phyloP scores from a whole-genome alignment of 441 rosid species.

The Pelargonium cotyledonis region DNA sequence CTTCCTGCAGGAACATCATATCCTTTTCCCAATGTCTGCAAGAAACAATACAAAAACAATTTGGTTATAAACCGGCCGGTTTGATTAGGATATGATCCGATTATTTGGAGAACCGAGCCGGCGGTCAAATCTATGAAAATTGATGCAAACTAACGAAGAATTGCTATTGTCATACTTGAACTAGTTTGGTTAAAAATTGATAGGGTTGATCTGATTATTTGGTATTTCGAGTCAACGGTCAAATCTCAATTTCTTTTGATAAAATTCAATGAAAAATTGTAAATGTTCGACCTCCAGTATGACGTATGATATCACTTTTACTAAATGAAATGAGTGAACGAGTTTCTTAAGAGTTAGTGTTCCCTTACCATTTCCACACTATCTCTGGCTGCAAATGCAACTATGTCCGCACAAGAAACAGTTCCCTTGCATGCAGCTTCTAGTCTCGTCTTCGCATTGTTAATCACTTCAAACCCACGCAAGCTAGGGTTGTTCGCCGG shows the following conservation, averaged over 20 bases:
- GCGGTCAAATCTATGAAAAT: too few species aligned
- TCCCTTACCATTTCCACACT: slow-evolving; percentile 26
- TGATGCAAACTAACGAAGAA: too few species aligned
- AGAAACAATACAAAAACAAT: not conserved
- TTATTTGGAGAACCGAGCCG: too few species aligned
- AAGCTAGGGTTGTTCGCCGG: slow-evolving; percentile 38
- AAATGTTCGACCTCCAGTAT: too few species aligned
- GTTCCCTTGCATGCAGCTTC: slow-evolving; percentile 33
- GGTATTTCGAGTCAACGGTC: too few species aligned
- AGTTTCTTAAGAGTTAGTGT: not conserved
- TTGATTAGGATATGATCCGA: too few species aligned
- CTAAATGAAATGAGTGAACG: not conserved
- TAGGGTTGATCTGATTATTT: too few species aligned
- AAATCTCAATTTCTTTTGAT: too few species aligned
- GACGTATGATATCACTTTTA: too few species aligned
- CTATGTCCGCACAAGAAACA: slow-evolving; percentile 49
- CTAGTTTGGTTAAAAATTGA: too few species aligned
- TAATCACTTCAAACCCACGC: slow-evolving; percentile 44
- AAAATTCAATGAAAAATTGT: too few species aligned
- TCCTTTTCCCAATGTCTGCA: slow-evolving; percentile 37
- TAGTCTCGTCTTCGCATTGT: slow-evolving; percentile 35
- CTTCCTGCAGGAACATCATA: slow-evolving; percentile 49
- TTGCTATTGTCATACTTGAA: too few species aligned
- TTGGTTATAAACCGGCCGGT: not conserved
- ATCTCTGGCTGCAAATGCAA: slow-evolving; percentile 52